Evolutionary conservation across 1,284 basidiomycete genomes (phyloP).

Genomic region (Schizophyllum commune): DNA sequence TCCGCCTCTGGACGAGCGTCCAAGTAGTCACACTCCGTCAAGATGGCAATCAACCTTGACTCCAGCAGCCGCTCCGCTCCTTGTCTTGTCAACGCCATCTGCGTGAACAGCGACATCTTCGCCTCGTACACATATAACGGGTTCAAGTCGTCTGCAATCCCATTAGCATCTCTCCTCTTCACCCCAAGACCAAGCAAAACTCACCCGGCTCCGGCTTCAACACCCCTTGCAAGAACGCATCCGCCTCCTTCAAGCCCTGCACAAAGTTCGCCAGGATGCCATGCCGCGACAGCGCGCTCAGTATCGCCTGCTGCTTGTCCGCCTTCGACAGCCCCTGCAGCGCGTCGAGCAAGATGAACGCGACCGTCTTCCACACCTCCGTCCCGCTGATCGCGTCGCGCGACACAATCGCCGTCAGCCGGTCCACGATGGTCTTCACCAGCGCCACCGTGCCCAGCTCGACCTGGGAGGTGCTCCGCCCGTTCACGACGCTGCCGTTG

Average conservation of each 20-base stretch:
- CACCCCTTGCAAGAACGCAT: constrained; percentile 71
- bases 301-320: constrained; percentile 53
- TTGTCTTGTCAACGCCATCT: constrained; percentile 73
- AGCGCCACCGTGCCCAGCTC: constrained; percentile 51
- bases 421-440: constrained; percentile 62
- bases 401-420: constrained; percentile 71
- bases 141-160: constrained; percentile 71
- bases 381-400: constrained; percentile 91
- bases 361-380: constrained; percentile 94
- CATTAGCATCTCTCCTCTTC: constrained; percentile 3
- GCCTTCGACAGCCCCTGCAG: constrained; percentile 58
- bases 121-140: constrained; percentile 93
- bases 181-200: constrained; percentile 14
- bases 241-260: constrained; percentile 76
- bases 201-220: constrained; percentile 85
- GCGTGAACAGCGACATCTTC: constrained; percentile 83
- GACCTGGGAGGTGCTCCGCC: not conserved
- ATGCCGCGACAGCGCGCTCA: constrained; percentile 60
- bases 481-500: constrained; percentile 22
- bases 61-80: constrained; percentile 87
- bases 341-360: constrained; percentile 81
- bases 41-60: constrained; percentile 67
- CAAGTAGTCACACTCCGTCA: constrained; percentile 84
- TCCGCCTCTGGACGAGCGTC: constrained; percentile 77
- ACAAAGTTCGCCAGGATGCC: constrained; percentile 85